phyloP scores from a whole-genome alignment of 2,329 filamentous ascomycete genomes.

The Rhynchosporium graminicola region DNA sequence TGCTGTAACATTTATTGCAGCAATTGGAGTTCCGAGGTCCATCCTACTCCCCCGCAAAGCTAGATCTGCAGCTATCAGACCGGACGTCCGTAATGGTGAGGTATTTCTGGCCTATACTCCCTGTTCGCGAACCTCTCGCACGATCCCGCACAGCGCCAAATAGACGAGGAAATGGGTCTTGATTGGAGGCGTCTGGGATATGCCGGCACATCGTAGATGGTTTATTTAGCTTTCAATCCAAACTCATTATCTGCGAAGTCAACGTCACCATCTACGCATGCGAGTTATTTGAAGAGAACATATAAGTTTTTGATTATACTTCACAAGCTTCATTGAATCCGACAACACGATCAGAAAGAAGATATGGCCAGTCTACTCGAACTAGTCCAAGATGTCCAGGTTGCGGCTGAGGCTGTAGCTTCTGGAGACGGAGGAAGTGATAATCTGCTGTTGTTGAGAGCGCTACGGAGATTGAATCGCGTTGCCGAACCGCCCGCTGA shows the following conservation, averaged over 20 bases:
- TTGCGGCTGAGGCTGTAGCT: slow-evolving; percentile 13
- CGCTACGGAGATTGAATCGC: slow-evolving; percentile 18
- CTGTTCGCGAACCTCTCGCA: not conserved
- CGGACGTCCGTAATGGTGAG: not conserved
- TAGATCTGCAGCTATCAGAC: not conserved
- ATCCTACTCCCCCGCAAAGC: not conserved
- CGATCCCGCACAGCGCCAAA: too few relatives aligned
- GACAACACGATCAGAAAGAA: not conserved
- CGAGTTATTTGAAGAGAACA: too few relatives aligned
- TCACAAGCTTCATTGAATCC: too few relatives aligned
- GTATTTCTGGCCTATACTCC: not conserved
- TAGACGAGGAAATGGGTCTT: too few relatives aligned
- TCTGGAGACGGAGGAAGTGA: not conserved
- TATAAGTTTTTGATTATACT: too few relatives aligned
- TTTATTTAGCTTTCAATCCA: too few relatives aligned
- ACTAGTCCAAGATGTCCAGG: slow-evolving; percentile 16
- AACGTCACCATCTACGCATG: too few relatives aligned
- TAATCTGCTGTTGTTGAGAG: slow-evolving; percentile 14
- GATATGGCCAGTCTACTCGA: slow-evolving; percentile 9
- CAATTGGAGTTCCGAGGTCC: too few relatives aligned
- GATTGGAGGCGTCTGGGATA: too few relatives aligned
- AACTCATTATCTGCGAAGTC: too few relatives aligned
- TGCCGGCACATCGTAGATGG: too few relatives aligned
- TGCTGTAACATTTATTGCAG: too few relatives aligned
- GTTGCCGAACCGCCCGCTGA: slow-evolving; percentile 20